phyloP scores from a whole-genome alignment of 2,329 filamentous ascomycete genomes.

The Aspergillus japonicus region DNA sequence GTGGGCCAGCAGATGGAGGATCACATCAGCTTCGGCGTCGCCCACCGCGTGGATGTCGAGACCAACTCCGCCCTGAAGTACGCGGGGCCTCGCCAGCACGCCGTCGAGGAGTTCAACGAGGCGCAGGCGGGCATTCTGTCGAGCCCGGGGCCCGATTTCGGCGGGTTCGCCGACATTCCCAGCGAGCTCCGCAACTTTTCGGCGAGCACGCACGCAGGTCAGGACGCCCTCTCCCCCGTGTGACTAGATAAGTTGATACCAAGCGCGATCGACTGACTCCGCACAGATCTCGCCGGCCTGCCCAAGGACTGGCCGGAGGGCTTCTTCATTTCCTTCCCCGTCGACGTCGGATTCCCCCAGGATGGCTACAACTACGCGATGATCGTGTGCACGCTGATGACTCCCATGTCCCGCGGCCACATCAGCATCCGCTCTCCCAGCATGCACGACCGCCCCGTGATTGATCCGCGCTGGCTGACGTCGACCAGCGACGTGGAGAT shows the following conservation, averaged over 20 bases:
- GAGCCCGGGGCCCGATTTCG: too few species aligned
- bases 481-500: constrained; percentile 43
- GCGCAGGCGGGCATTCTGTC: too few species aligned
- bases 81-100: too few species aligned
- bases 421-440: constrained; percentile 39
- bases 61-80: too few species aligned
- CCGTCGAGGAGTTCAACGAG: too few species aligned
- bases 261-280: too few species aligned
- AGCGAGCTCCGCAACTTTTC: too few species aligned
- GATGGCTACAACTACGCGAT: constrained; percentile 25
- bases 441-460: constrained; percentile 35
- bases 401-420: constrained; percentile 45
- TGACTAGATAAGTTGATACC: too few species aligned
- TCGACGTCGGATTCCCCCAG: too few species aligned
- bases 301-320: constrained; percentile 36
- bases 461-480: constrained; percentile 47
- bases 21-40: constrained; percentile 11
- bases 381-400: constrained; percentile 32
- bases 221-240: too few species aligned
- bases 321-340: constrained; percentile 26
- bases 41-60: not conserved
- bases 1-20: constrained; percentile 18
- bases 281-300: constrained; percentile 16
- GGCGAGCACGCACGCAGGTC: too few species aligned
- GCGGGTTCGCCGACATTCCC: too few species aligned